Percentiles rank a stretch among this genome's conserved stretches.
These are phyloP conservation scores for Talaromyces pinophilus DNA, from an alignment of 2,329 filamentous ascomycete species.

Conservation along the genomic window DNA sequence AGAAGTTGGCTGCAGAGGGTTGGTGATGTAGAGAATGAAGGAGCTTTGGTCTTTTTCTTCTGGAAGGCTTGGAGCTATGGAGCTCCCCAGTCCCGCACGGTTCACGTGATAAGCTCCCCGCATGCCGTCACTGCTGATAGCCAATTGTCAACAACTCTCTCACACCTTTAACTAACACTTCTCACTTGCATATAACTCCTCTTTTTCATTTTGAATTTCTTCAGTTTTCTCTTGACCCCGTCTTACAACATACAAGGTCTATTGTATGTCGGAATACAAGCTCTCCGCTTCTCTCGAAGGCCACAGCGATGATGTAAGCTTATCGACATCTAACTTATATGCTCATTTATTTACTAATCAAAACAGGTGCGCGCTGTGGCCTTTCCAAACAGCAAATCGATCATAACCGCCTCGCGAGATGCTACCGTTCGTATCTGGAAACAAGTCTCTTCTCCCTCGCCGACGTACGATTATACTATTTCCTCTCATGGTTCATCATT, in stretches of 20 bases:
- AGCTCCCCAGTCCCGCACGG: conserved; percentile 19
- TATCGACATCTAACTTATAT: background rate
- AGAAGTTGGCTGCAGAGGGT: background rate
- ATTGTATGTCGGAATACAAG: conserved; percentile 69
- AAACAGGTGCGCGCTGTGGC: conserved; percentile 79
- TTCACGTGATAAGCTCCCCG: conserved; percentile 23
- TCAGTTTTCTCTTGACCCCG: background rate
- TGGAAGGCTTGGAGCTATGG: conserved; percentile 5
- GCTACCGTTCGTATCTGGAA: conserved; percentile 87
- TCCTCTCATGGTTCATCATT: conserved; percentile 79
- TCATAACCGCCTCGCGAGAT: conserved; percentile 88
- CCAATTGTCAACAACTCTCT: conserved; percentile 14
- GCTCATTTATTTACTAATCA: conserved; percentile 59
- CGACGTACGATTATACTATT: conserved; percentile 74
- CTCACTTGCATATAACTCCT: background rate
- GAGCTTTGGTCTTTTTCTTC: conserved; percentile 1
- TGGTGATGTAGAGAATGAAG: background rate
- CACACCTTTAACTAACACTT: background rate
- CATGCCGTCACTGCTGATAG: conserved; percentile 22
- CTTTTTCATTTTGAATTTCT: background rate
- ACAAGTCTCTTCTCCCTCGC: conserved; percentile 64
- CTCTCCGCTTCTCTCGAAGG: conserved; percentile 85
- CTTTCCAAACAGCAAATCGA: conserved; percentile 70
- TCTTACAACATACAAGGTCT: background rate
- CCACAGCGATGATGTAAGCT: conserved; percentile 90